Percentiles rank a stretch among this genome's conserved stretches.
Evolutionary conservation across 108 stramenopile genomes (phyloP).

Genomic region (Bacterosira constricta): DNA sequence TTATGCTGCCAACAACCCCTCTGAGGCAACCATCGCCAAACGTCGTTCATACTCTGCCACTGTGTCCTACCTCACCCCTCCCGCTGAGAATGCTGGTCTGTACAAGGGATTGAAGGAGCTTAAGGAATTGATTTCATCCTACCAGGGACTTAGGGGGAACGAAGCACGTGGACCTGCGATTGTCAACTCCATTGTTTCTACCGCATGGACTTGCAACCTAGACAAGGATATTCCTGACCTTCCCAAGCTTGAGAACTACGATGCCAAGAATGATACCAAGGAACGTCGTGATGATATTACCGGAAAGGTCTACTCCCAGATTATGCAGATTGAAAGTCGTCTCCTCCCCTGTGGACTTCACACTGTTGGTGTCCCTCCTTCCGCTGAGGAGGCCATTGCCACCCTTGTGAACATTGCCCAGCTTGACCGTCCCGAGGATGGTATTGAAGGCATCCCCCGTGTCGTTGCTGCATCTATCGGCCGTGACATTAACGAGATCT

Average conservation of each 20-base stretch:
- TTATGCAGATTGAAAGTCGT: conserved; percentile 97
- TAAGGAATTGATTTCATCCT: conserved; percentile 93
- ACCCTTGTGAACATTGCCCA: conserved; percentile 97
- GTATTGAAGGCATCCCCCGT: conserved; percentile 92
- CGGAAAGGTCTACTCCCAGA: conserved; percentile 89
- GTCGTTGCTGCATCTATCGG: conserved; percentile 91
- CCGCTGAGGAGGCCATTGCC: conserved; percentile 94
- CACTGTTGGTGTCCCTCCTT: conserved; percentile 95
- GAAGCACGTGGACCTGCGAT: conserved; percentile 94
- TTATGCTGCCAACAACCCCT: conserved; percentile 98
- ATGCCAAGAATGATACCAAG: conserved; percentile 76
- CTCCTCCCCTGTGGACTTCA: conserved; percentile 96
- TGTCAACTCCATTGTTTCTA: conserved; percentile 94
- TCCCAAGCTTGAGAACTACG: conserved; percentile 80
- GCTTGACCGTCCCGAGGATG: conserved; percentile 92
- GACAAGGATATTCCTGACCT: conserved; percentile 94
- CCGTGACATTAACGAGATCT: conserved; percentile 94
- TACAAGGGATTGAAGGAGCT: conserved; percentile 98
- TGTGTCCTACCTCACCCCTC: conserved; percentile 96
- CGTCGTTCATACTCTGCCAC: conserved; percentile 95
- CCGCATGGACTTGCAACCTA: conserved; percentile 93
- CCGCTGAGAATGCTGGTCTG: conserved; percentile 96
- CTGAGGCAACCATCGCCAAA: conserved; percentile 98
- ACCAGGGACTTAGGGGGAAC: conserved; percentile 95
- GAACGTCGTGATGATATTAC: conserved; percentile 88